phyloP scores from a whole-genome alignment of 2,329 filamentous ascomycete genomes.

The Neoscytalidium dimidiatum region DNA sequence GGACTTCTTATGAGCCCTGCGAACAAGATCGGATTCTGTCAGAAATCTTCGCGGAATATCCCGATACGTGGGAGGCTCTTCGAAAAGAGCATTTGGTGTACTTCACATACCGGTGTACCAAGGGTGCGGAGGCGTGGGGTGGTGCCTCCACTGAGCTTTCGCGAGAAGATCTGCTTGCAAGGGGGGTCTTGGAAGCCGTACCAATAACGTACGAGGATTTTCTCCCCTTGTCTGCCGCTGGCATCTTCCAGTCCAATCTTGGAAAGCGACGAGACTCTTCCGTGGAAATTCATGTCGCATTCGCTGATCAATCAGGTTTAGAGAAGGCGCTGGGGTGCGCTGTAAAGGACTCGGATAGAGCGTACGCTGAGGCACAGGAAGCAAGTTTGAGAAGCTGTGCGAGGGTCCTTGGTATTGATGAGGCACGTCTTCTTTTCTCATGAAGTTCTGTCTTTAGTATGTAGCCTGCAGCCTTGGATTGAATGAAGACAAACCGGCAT shows the following conservation, averaged over 20 bases:
- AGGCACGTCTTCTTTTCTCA: constrained; percentile 8
- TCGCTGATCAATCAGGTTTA: background rate
- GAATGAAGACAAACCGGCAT: too few species aligned
- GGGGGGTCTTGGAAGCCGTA: constrained; percentile 32
- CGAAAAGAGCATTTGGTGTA: background rate
- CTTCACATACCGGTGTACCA: background rate
- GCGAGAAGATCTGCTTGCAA: background rate
- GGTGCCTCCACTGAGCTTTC: background rate
- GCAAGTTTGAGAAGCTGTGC: background rate
- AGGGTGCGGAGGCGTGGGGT: background rate
- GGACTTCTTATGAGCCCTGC: background rate
- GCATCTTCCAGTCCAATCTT: constrained; percentile 54
- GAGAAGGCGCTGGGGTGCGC: background rate
- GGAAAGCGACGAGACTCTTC: background rate
- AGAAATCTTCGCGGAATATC: background rate
- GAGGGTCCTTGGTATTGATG: background rate
- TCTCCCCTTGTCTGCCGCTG: constrained; percentile 54
- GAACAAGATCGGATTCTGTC: background rate
- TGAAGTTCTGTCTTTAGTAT: background rate
- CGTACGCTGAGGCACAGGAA: background rate
- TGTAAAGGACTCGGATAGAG: background rate
- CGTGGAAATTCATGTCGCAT: background rate
- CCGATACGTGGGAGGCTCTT: background rate
- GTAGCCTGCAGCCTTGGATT: background rate
- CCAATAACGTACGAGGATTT: constrained; percentile 59